Base-by-base conservation (phyloP, 202 grass and related monocot species). In the Panicum hallii region DNA sequence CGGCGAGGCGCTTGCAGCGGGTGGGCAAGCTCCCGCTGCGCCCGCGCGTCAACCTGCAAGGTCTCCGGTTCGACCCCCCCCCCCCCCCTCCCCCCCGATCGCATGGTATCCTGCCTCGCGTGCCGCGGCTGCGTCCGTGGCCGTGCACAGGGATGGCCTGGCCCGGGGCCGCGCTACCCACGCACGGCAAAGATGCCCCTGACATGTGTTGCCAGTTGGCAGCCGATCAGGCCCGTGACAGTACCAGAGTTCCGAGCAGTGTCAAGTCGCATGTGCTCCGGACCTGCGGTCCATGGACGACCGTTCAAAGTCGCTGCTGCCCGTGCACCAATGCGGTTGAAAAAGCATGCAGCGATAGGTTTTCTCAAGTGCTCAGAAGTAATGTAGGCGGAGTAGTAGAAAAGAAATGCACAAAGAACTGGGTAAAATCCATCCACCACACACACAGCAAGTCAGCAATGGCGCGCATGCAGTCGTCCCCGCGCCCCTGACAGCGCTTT, bases 111-210 rank as follows among this genome's bases (percentile, higher is more conserved):
- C 49, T 17, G 49, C 36, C 49, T 5, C 52, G 52, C 4, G 52
- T 16, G 15, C 16, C 8, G 20, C 7, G 0, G 20, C 42, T 38
- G 36, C 36, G 36, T 38, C 36, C 36, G 36, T 38, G 36, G 36
- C 36, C 36, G 36, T 38, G 30, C 46, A 30, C 70, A 17, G 32
- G 1, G 23, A 47, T 44, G 42, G 22, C 22, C 26, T 11, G 13
- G 43, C 9, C 20, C 40, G 40, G 4, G 9, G 66, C 20, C 11
- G 41, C 9, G 17, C 22, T 45, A 44, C 44, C 68, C 69, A 32
- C 47, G 69, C 45, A 73, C 70, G 71, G 62, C 16, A 54, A 54
- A 74, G 71, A 74, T 74, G 71, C 48, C 71, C 9, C 71, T 54
- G 71, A 55, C 30, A 34, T 17, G 7, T 38, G 38, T 43, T 43